Evolutionary conservation across 768 basidiomycete species (phyloP).

Genomic region (Phlebiopsis gigantea): DNA sequence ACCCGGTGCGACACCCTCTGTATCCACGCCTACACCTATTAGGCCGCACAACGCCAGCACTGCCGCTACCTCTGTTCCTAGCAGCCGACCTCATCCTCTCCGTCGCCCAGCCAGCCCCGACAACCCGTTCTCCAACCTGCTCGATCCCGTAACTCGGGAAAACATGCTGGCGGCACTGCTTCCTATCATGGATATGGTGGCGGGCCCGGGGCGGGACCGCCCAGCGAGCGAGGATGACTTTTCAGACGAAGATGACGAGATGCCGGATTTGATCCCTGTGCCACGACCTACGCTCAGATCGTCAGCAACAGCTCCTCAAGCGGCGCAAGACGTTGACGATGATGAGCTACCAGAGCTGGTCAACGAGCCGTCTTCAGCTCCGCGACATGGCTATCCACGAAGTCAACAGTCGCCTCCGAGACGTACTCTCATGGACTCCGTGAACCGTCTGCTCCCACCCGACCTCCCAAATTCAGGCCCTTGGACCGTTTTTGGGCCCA

Average conservation of each 20-base stretch:
- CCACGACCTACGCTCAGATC: background rate
- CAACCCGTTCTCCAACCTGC: background rate
- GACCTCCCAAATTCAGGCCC: too few species aligned
- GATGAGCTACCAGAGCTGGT: conserved; percentile 1
- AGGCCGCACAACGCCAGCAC: too few species aligned
- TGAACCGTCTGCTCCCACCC: too few species aligned
- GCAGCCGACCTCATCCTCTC: background rate
- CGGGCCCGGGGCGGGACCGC: background rate
- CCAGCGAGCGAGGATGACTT: background rate
- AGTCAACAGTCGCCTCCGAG: too few species aligned
- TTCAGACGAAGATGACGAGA: conserved; percentile 2
- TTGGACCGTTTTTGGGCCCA: too few species aligned
- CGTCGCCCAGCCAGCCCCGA: background rate
- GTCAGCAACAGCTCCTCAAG: background rate
- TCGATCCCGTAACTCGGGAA: background rate
- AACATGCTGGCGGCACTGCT: background rate
- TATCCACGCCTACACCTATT: too few species aligned
- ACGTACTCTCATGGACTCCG: too few species aligned
- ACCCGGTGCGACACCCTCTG: too few species aligned
- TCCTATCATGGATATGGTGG: background rate
- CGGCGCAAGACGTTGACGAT: background rate
- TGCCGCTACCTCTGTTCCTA: too few species aligned
- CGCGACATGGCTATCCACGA: too few species aligned
- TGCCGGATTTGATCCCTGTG: background rate
- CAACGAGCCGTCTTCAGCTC: background rate